Evolutionary conservation across 2,329 filamentous ascomycete species (phyloP), one percentile per base, ranked within the genome.

Genomic region (Curvularia hawaiiensis): DNA sequence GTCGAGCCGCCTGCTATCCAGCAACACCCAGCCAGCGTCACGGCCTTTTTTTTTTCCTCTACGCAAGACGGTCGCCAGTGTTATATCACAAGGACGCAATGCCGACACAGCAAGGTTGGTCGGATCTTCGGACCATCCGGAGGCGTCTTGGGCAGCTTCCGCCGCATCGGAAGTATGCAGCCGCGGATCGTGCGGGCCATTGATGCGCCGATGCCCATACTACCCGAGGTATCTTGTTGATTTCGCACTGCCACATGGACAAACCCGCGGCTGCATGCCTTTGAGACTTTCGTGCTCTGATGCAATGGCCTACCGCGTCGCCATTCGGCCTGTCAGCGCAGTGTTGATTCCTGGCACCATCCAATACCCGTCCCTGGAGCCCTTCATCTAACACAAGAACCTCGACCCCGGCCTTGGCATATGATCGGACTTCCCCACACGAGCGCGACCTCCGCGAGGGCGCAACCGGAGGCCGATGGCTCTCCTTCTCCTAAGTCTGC

Each of bases 391-490:
- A 64, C 64, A 41, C 59, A 53, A 57, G 56, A 52, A 54, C 51
- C 49, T 55, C 51, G 50, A 59, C 61, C 68, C 64, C 67, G 61
- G 50, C 60, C 70, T 74, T 72, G 70, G 71, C 71, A 68, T 50
- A 61, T 69, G 67, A 65, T 70, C 71, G 72, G 69, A 69, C 70
- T 73, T 73, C 72, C 72, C 72, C 72, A 75, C 66, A 69, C 62
- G 60, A 60, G 54, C 54, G 49, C 48, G 50, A 52, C 57, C 41
- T 44, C 41, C 57, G 61, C 67, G 51, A 46, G 41, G 39, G 51
- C 68, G 52, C 64, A 69, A 63, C 61, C 66, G 66, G 60, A 65
- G 46, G 59, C 50, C 65, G 64, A 64, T 63, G 63, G 64, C 45
- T 62, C 65, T 59, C 65, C 65, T 54, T 65, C 69, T 50, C 65